Base-by-base conservation (phyloP, 2,329 filamentous ascomycete genomes). In the Pseudocercospora fuligena region DNA sequence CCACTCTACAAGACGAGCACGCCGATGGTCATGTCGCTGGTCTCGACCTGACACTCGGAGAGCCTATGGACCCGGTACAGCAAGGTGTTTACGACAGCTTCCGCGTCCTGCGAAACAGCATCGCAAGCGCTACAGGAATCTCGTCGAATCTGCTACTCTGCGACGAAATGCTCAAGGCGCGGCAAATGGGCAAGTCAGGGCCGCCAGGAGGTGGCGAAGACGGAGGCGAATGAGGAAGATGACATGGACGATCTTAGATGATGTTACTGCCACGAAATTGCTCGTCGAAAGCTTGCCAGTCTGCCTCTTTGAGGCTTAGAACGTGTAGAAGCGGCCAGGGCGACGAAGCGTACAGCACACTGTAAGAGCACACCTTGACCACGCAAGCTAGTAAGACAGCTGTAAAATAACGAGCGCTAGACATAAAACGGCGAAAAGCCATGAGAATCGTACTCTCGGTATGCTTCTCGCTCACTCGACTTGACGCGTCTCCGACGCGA, bases 71-170 rank as follows among this genome's bases (percentile, higher is more conserved):
- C 77, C 95, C 95, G 1, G 89, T 93, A 68, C 88, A 97, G 72
- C 92, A 92, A 78, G 95, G 95, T 74, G 91, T 99, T 8, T 99
- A 92, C 79, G 95, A 99, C 80, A 97, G 94, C 14, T 99, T 96
- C 88, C 88, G 95, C 66, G 95, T 99, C 40, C 81, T 99, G 74
- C 88, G 95, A 73, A 98, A 98, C 84, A 93, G 90, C 79, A 89
- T 99, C 69, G 93, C 95, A 2, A 97, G 94, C 36, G 95, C 93
- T 80, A 91, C 94, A 27, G 93, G 95, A 70, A 99, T 99, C 76
- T 94, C 95, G 5, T 94, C 92, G 9, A 99, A 99, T 82, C 84
- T 99, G 71, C 84, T 99, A 72, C 87, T 99, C 59, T 99, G 95
- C 77, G 95, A 99, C 77, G 95, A 99, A 85, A 87, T 99, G 84